Percentiles rank a stretch among this genome's conserved stretches.
These are phyloP conservation scores for Crocinoboletus sp. DNA, from an alignment of 1,284 basidiomycete genomes.

Conservation along the genomic window DNA sequence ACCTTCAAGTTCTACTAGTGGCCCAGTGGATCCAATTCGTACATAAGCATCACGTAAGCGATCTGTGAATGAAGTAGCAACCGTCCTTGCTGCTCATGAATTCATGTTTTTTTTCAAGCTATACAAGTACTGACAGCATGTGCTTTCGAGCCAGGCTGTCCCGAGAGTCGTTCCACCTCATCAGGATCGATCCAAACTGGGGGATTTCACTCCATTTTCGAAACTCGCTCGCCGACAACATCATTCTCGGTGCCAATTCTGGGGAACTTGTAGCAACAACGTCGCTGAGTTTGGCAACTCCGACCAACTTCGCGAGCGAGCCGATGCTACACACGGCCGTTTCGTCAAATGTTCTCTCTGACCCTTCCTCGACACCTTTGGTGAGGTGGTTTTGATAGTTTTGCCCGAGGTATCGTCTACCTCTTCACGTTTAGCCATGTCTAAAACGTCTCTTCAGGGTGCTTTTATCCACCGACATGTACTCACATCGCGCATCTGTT, in stretches of 20 bases:
- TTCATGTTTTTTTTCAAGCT: too few relatives aligned
- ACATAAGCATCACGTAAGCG: neutral
- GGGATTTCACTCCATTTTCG: neutral
- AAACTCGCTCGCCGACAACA: too few relatives aligned
- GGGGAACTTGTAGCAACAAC: neutral
- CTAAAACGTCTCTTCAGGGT: neutral
- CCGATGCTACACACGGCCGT: too few relatives aligned
- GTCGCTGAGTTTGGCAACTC: conserved; percentile 4
- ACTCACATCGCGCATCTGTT: neutral
- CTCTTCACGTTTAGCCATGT: neutral
- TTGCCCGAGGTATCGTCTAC: neutral
- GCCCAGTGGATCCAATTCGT: neutral
- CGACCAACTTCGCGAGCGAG: too few relatives aligned
- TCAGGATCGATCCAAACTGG: too few relatives aligned
- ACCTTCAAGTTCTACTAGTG: too few relatives aligned
- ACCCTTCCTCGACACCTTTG: neutral
- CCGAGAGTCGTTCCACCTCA: too few relatives aligned
- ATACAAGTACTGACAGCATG: too few relatives aligned
- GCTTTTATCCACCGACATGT: conserved; percentile 3
- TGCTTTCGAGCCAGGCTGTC: too few relatives aligned
- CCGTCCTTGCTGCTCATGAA: too few relatives aligned
- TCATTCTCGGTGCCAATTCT: neutral
- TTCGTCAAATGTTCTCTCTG: neutral
- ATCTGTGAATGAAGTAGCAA: neutral
- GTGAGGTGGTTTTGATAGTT: neutral